phyloP scores from a whole-genome alignment of 225 moss, liverwort and hornwort species.

The Antitrichia curtipendula region DNA sequence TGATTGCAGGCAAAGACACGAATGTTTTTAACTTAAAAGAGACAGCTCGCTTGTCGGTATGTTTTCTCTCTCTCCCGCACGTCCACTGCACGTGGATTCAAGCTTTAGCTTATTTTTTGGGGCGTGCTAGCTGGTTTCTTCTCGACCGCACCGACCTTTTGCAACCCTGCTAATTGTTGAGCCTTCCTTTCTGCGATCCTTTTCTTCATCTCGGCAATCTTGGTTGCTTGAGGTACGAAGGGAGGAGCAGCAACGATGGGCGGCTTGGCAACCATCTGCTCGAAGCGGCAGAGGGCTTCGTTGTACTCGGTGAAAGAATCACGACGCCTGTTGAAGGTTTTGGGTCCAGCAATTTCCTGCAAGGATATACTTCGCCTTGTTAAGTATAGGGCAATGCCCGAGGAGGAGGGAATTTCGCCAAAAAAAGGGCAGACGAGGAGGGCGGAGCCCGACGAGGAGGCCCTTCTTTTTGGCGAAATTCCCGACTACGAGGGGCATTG shows the following conservation, averaged over 20 bases:
- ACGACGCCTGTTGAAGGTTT: neutral
- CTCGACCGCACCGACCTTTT: neutral
- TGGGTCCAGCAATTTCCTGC: neutral
- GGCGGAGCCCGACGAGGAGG: too few relatives aligned
- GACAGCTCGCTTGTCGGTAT: neutral
- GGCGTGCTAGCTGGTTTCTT: neutral
- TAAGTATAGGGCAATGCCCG: too few relatives aligned
- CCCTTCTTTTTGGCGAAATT: too few relatives aligned
- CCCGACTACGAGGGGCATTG: too few relatives aligned
- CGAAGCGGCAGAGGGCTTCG: slow-evolving; percentile 12
- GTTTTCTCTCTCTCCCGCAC: neutral
- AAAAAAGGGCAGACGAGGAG: too few relatives aligned
- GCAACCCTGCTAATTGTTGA: neutral
- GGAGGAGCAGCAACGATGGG: neutral
- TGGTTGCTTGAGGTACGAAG: slow-evolving; percentile 1
- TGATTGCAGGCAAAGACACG: neutral
- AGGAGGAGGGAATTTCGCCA: too few relatives aligned
- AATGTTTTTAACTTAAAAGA: neutral
- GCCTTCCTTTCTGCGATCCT: slow-evolving; percentile 2
- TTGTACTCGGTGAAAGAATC: slow-evolving; percentile 3
- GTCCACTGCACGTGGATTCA: neutral
- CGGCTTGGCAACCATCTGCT: slow-evolving; percentile 5
- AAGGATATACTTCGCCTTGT: neutral
- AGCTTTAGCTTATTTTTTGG: neutral
- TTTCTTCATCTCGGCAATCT: slow-evolving; percentile 15